Percentiles rank a stretch among this genome's conserved stretches.
These are phyloP conservation scores for Pulveroboletus sp. DNA, from an alignment of 768 basidiomycete species.

Conservation along the genomic window DNA sequence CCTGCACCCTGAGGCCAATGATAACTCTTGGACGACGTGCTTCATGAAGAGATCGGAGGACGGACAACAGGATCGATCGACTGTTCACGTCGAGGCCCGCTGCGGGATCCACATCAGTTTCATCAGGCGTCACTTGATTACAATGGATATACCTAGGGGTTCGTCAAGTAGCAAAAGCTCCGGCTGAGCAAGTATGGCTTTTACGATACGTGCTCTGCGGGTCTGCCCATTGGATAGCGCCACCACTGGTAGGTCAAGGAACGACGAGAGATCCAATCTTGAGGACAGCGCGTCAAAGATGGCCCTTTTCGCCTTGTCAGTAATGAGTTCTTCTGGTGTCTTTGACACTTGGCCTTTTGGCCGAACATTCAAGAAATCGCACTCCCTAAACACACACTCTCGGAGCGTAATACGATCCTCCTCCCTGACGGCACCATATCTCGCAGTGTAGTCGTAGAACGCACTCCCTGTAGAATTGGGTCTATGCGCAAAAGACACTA, in stretches of 20 bases:
- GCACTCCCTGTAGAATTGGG: constrained; percentile 53
- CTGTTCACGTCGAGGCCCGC: constrained; percentile 72
- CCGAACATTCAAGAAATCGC: constrained; percentile 32
- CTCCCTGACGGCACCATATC: constrained; percentile 85
- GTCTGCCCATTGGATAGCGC: constrained; percentile 93
- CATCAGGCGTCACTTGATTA: not conserved
- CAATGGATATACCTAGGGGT: constrained; percentile 61
- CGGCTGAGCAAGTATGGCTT: constrained; percentile 66
- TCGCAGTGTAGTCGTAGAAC: constrained; percentile 90
- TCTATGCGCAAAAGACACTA: constrained; percentile 68
- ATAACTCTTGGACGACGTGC: constrained; percentile 53
- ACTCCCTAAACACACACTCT: constrained; percentile 61
- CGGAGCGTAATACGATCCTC: constrained; percentile 76
- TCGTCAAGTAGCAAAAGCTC: constrained; percentile 85
- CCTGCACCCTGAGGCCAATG: constrained; percentile 64
- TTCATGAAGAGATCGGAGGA: constrained; percentile 52
- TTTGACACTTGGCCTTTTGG: constrained; percentile 19
- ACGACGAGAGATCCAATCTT: constrained; percentile 49
- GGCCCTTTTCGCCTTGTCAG: constrained; percentile 26
- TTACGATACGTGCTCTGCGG: constrained; percentile 75
- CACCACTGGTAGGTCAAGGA: constrained; percentile 81
- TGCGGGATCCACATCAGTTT: constrained; percentile 25
- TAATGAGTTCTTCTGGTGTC: constrained; percentile 19
- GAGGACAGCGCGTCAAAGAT: constrained; percentile 52
- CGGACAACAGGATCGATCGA: constrained; percentile 49